Conservation (phyloP, 1,139 yeast species). For the Geotrichum aggregatum region DNA sequence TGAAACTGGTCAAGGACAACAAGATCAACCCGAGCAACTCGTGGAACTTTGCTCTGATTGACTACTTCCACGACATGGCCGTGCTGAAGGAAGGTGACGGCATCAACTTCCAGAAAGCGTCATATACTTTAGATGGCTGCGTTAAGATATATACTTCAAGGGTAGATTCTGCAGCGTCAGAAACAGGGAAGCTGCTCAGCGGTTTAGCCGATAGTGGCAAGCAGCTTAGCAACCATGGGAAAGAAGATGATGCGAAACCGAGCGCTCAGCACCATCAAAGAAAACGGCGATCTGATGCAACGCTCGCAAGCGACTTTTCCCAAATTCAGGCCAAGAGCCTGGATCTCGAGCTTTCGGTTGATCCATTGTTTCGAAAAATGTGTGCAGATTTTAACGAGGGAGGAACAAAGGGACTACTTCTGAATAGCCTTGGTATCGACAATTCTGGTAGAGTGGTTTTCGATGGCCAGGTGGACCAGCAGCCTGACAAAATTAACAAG, state of each 20-base stretch:
- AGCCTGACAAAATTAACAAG: conserved; percentile 26
- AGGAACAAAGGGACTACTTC: conserved; percentile 78
- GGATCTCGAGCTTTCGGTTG: conserved; percentile 75
- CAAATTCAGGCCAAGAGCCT: conserved; percentile 61
- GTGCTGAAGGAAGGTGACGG: conserved; percentile 58
- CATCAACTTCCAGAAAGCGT: conserved; percentile 71
- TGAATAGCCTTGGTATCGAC: conserved; percentile 65
- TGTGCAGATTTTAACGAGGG: conserved; percentile 93
- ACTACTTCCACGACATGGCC: conserved; percentile 70
- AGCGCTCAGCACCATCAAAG: conserved; percentile 27
- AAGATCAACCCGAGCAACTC: conserved; percentile 50
- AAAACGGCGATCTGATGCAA: conserved; percentile 40
- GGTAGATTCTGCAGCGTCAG: conserved; percentile 87
- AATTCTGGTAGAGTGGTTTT: conserved; percentile 58
- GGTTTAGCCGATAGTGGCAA: conserved; percentile 51
- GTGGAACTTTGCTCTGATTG: conserved; percentile 86
- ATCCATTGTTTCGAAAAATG: conserved; percentile 84
- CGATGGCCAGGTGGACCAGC: conserved; percentile 43
- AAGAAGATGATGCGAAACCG: conserved; percentile 31
- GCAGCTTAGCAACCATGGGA: conserved; percentile 24
- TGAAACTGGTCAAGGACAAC: conserved; percentile 84
- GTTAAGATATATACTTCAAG: conserved; percentile 79
- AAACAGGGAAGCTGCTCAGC: conserved; percentile 78
- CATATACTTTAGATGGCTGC: conserved; percentile 80
- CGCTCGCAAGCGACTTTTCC: conserved; percentile 54